These are phyloP conservation scores for Suhomyces guaymorum DNA, from an alignment of 1,139 yeast species.

Conservation along the genomic window DNA sequence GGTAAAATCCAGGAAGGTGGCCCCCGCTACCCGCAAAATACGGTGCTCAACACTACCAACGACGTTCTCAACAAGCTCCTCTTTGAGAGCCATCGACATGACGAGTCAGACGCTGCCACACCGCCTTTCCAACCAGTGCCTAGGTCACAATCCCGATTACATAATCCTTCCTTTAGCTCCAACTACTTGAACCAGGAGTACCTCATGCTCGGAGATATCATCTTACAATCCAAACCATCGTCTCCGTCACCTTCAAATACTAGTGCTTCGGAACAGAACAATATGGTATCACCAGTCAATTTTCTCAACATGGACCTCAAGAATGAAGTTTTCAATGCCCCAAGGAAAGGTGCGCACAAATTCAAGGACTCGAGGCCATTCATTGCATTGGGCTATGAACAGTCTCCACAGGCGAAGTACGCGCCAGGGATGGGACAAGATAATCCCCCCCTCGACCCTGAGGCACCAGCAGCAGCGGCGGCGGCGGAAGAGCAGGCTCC, in stretches of 20 bases:
- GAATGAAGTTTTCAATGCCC: conserved; percentile 9
- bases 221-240: conserved; percentile 51
- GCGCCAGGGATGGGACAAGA: background rate
- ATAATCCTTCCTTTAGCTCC: conserved; percentile 30
- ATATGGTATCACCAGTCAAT: conserved; percentile 18
- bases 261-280: conserved; percentile 27
- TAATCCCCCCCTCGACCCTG: conserved; percentile 3
- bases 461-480: background rate
- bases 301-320: conserved; percentile 10
- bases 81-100: conserved; percentile 15
- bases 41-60: conserved; percentile 39
- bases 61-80: conserved; percentile 38
- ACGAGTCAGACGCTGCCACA: conserved; percentile 22
- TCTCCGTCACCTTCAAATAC: conserved; percentile 48
- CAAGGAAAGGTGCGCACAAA: conserved; percentile 12
- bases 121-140: conserved; percentile 10
- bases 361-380: conserved; percentile 35
- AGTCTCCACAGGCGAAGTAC: background rate
- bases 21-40: conserved; percentile 13
- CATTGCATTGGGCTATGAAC: conserved; percentile 39
- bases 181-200: conserved; percentile 58
- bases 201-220: conserved; percentile 56
- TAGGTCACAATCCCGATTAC: conserved; percentile 3
- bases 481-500: no score
- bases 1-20: conserved; percentile 1